Evolutionary conservation across 2,329 filamentous ascomycete genomes (phyloP).

Genomic region (Albifimbria verrucaria): DNA sequence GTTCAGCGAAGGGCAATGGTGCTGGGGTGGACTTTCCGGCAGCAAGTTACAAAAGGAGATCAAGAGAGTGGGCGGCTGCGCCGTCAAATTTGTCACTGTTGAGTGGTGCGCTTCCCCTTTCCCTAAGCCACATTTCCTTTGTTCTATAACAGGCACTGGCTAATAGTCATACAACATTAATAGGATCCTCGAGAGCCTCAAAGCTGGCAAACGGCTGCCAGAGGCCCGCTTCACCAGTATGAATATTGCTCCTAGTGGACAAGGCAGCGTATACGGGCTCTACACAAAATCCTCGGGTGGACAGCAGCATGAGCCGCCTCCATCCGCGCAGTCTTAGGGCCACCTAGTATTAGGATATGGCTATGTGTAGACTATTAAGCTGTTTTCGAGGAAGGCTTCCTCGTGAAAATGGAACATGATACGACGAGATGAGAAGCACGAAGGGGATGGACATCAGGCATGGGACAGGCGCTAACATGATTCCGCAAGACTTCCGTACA

Average conservation of each 20-base stretch:
- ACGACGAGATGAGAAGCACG: no score
- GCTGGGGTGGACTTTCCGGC: constrained; percentile 73
- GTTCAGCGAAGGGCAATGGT: constrained; percentile 37
- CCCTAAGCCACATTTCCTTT: no score
- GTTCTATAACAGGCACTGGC: neutral
- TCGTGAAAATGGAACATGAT: neutral
- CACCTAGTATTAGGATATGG: no score
- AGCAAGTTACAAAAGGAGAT: constrained; percentile 83
- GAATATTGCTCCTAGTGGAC: constrained; percentile 58
- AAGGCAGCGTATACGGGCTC: constrained; percentile 61
- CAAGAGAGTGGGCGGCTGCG: constrained; percentile 59
- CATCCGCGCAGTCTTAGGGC: neutral
- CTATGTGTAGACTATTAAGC: no score
- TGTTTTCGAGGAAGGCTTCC: no score
- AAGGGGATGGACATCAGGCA: no score
- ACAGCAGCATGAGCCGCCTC: neutral
- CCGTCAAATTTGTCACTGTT: constrained; percentile 74
- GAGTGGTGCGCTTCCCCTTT: constrained; percentile 61
- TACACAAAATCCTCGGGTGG: constrained; percentile 20
- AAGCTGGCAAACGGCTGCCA: constrained; percentile 67
- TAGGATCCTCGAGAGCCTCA: constrained; percentile 82
- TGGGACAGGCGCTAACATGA: neutral
- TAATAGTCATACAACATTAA: no score
- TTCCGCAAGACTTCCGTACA: no score
- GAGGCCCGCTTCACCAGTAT: constrained; percentile 69